A percentile compares a stretch with the other conserved stretches of the same genome.
Conservation (phyloP, 2,329 filamentous ascomycete genomes). For the Cladosporium phlei region DNA sequence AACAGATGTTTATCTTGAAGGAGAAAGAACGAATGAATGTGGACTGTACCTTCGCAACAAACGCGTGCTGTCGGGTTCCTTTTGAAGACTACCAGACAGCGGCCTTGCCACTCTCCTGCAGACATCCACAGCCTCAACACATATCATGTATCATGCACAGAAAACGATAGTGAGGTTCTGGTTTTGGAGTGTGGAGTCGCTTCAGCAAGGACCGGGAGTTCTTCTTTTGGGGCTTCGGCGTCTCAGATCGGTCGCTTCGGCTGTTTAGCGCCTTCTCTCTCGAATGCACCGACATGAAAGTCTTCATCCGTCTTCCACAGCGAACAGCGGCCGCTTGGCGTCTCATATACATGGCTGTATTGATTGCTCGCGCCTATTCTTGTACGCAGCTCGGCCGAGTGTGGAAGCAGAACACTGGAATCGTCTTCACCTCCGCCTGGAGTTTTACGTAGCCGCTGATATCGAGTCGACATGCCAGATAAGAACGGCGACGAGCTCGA, state of each 20-base stretch:
- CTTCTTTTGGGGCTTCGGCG: background rate
- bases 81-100: background rate
- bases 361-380: no score
- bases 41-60: background rate
- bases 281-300: background rate
- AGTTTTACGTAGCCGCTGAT: no score
- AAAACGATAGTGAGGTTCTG: background rate
- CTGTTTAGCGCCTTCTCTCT: background rate
- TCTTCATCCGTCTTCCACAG: background rate
- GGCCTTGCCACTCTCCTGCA: background rate
- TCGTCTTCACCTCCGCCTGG: no score
- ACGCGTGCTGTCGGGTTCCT: background rate
- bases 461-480: no score
- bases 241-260: background rate
- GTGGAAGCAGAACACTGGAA: no score
- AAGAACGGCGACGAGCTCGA: no score
- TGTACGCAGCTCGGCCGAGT: no score
- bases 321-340: background rate
- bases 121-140: background rate
- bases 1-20: background rate
- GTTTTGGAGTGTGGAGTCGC: background rate
- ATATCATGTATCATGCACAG: background rate
- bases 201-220: background rate
- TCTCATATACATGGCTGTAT: constrained; percentile 1
- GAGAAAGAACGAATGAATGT: background rate